Evolutionary conservation across 768 basidiomycete genomes (phyloP).

Genomic region (Mycena albidolilacea): DNA sequence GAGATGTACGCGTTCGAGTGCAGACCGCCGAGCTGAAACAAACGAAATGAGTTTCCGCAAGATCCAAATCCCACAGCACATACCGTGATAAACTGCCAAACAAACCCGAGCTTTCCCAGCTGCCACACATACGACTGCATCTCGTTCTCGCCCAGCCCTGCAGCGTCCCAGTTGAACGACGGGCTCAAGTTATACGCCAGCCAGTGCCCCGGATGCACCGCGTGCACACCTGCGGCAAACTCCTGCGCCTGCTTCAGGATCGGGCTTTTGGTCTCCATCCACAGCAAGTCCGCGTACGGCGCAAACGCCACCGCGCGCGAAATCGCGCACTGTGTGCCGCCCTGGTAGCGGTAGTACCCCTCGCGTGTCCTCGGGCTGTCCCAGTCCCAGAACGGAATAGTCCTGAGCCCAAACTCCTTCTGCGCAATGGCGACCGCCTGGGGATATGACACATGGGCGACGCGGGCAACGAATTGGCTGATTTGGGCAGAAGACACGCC

Average conservation of each 20-base stretch:
- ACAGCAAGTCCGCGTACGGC: slow-evolving; percentile 91
- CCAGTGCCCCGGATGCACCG: slow-evolving; percentile 91
- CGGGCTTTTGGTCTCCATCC: slow-evolving; percentile 98
- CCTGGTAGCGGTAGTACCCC: slow-evolving; percentile 97
- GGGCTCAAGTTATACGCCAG: slow-evolving; percentile 96
- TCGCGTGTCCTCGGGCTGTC: slow-evolving; percentile 94
- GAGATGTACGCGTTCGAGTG: slow-evolving; percentile 99
- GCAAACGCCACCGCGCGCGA: slow-evolving; percentile 94
- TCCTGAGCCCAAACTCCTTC: slow-evolving; percentile 81
- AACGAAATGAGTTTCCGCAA: background rate
- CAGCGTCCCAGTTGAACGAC: slow-evolving; percentile 95
- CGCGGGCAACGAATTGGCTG: slow-evolving; percentile 73
- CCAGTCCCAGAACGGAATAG: slow-evolving; percentile 94
- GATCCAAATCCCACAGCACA: slow-evolving; percentile 44
- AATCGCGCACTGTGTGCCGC: slow-evolving; percentile 95
- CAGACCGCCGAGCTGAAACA: slow-evolving; percentile 87
- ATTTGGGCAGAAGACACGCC: slow-evolving; percentile 64
- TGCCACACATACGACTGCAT: slow-evolving; percentile 95
- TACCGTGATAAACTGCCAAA: slow-evolving; percentile 99
- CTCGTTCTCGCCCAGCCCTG: slow-evolving; percentile 86
- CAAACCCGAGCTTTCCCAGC: slow-evolving; percentile 94
- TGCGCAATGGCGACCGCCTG: slow-evolving; percentile 83
- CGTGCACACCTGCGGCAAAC: slow-evolving; percentile 91
- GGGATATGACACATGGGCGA: slow-evolving; percentile 78
- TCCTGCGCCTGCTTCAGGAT: slow-evolving; percentile 93